Base-by-base conservation (phyloP, 1,284 basidiomycete species). In the Sporisorium graminicola region DNA sequence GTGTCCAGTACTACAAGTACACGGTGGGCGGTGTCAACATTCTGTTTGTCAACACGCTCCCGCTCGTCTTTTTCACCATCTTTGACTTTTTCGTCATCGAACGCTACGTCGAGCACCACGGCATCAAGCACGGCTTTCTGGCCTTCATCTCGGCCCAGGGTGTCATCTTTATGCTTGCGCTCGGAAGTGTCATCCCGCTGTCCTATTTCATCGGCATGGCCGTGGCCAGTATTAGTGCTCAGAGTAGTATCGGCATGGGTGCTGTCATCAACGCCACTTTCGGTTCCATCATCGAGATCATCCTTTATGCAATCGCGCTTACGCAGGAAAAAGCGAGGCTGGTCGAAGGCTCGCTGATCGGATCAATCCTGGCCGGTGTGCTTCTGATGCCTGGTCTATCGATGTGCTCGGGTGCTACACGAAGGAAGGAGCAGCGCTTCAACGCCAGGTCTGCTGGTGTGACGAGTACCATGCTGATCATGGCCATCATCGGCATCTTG, bases 131-230 rank as follows among this genome's bases (percentile, higher is more conserved):
- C 3, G 88, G 89, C 1, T 85, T 97, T 67, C 87, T 98, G 37
- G 88, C 88, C 1, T 85, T 92, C 68, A 85, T 99, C 59, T 90
- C 93, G 3, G 91, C 91, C 2, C 91, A 92, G 59, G 90, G 89
- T 1, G 87, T 94, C 77, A 92, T 99, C 80, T 99, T 99, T 86
- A 81, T 94, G 47, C 87, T 96, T 81, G 91, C 93, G 77, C 88
- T 99, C 35, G 90, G 93, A 20, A 94, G 93, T 77, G 94, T 99
- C 79, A 98, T 99, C 73, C 97, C 97, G 0, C 89, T 99, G 8
- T 95, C 94, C 8, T 99, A 99, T 88, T 99, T 98, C 87, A 98
- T 99, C 82, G 97, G 97, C 24, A 99, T 99, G 97, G 97, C 97
- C 2, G 97, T 99, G 62, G 97, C 97, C 0, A 95, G 94, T 55